Conservation (phyloP, 306 rosid genomes). For the Casuarina cunninghamiana region DNA sequence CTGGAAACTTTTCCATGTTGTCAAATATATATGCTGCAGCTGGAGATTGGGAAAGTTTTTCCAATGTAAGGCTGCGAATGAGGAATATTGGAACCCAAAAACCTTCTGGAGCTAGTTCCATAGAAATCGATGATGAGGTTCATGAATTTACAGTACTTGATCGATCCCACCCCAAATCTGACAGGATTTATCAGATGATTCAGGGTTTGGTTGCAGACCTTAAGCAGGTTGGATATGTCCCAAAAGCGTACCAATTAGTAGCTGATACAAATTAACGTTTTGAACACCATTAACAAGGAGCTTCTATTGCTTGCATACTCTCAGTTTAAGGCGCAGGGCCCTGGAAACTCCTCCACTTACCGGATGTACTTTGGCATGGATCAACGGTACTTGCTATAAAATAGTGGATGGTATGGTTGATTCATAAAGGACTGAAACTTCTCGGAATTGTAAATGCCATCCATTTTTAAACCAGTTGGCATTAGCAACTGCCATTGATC, state of each 20-base stretch:
- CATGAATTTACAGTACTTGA: constrained; percentile 78
- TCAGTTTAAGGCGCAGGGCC: neutral
- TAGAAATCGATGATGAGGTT: constrained; percentile 65
- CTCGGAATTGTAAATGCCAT: neutral
- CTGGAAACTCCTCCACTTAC: neutral
- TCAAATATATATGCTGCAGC: constrained; percentile 87
- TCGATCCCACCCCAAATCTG: constrained; percentile 69
- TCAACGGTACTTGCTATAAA: neutral
- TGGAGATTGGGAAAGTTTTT: constrained; percentile 71
- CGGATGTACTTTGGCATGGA: neutral
- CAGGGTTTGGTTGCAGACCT: constrained; percentile 57
- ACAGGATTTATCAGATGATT: constrained; percentile 69
- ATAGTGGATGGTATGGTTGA: constrained; percentile 9
- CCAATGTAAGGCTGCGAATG: constrained; percentile 59
- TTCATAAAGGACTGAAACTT: neutral
- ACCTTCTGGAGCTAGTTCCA: constrained; percentile 80
- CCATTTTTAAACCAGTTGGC: neutral
- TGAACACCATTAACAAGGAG: constrained; percentile 11
- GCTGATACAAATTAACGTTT: constrained; percentile 16
- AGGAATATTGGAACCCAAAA: constrained; percentile 61
- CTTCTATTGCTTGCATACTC: constrained; percentile 3
- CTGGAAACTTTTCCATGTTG: constrained; percentile 65
- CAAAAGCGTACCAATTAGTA: constrained; percentile 24
- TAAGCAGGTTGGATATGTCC: constrained; percentile 50
- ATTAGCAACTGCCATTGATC: neutral